These are phyloP conservation scores for Claviceps lovelessii DNA, from an alignment of 2,329 filamentous ascomycete species.

Conservation along the genomic window DNA sequence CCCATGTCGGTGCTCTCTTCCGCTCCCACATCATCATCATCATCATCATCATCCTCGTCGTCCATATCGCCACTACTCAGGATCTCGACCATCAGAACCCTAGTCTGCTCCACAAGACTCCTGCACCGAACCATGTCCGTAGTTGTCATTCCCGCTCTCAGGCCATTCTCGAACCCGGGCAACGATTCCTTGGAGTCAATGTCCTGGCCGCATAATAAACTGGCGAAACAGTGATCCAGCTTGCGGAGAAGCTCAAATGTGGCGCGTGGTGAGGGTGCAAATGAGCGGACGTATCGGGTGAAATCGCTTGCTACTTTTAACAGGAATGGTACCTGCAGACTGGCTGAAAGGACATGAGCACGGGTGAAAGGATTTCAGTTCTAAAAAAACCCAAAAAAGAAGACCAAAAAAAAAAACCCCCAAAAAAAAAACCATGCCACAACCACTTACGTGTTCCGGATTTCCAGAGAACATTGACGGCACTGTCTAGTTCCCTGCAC, in stretches of 20 bases:
- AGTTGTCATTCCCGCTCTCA: constrained; percentile 50
- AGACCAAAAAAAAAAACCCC: too few species aligned
- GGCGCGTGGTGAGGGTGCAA: constrained; percentile 44
- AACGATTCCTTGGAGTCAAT: constrained; percentile 48
- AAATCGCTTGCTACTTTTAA: constrained; percentile 63
- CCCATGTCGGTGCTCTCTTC: background rate
- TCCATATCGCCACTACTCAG: constrained; percentile 32
- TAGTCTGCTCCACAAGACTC: constrained; percentile 63
- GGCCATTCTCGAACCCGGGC: constrained; percentile 53
- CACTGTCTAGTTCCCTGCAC: constrained; percentile 55
- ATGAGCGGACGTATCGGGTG: constrained; percentile 56
- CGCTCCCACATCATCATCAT: constrained; percentile 18
- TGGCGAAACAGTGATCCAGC: constrained; percentile 71
- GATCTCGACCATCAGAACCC: constrained; percentile 55
- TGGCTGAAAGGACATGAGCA: constrained; percentile 35
- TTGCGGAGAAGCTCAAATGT: constrained; percentile 63
- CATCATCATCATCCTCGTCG: constrained; percentile 14
- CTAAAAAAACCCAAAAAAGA: too few species aligned
- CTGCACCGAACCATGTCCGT: constrained; percentile 83
- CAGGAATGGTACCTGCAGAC: constrained; percentile 70
- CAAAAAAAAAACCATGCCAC: background rate
- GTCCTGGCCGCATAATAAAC: constrained; percentile 54
- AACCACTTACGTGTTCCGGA: constrained; percentile 63
- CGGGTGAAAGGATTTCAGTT: too few species aligned
- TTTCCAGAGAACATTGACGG: constrained; percentile 75